phyloP scores from a whole-genome alignment of 768 basidiomycete species.

The Russula sp. region DNA sequence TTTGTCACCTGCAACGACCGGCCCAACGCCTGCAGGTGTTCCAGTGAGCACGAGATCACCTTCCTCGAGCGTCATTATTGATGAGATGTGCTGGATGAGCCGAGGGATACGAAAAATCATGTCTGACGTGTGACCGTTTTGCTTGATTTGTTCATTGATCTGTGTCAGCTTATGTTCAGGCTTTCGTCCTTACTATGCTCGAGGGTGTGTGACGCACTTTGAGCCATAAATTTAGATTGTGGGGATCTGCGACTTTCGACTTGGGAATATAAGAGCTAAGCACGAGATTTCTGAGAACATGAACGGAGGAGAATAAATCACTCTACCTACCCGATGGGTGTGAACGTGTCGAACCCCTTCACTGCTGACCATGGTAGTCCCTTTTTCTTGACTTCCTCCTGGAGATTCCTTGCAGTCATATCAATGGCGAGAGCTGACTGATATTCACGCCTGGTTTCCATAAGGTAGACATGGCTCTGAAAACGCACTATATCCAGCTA shows the following conservation, averaged over 20 bases:
- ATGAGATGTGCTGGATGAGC: constrained; percentile 84
- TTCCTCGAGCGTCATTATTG: constrained; percentile 98
- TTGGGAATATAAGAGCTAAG: constrained; percentile 76
- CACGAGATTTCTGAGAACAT: not conserved
- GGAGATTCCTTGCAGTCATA: constrained; percentile 94
- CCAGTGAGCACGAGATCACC: constrained; percentile 89
- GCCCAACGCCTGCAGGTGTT: constrained; percentile 88
- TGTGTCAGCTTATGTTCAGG: constrained; percentile 26
- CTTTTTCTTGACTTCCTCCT: constrained; percentile 85
- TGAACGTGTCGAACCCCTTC: constrained; percentile 97
- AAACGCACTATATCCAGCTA: constrained; percentile 83
- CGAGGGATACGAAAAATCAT: constrained; percentile 92
- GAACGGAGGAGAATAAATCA: not conserved
- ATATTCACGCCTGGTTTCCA: not conserved
- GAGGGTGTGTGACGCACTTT: constrained; percentile 40
- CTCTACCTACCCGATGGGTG: constrained; percentile 67
- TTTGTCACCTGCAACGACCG: constrained; percentile 64
- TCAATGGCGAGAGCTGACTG: constrained; percentile 81
- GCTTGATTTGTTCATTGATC: constrained; percentile 81
- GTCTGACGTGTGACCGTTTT: constrained; percentile 76
- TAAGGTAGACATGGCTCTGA: not conserved
- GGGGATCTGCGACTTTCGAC: constrained; percentile 55
- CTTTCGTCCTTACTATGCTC: not conserved
- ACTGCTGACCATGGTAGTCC: constrained; percentile 97
- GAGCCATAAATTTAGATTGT: constrained; percentile 68